Percentiles rank a stretch among this genome's conserved stretches.
Evolutionary conservation across 1,284 basidiomycete genomes (phyloP).

Genomic region (Spongispora temasekensis): DNA sequence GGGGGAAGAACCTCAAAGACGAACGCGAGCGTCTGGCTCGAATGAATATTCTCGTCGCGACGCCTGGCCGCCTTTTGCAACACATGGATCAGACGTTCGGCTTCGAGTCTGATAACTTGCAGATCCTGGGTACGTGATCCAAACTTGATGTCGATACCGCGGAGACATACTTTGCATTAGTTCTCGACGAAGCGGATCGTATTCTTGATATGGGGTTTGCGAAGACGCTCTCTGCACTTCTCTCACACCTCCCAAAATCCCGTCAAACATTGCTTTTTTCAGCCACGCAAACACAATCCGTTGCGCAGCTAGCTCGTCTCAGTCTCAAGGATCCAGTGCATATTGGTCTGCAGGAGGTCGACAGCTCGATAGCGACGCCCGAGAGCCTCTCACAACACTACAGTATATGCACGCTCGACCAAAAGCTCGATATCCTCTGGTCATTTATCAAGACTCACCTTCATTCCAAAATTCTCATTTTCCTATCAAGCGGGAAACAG

Average conservation of each 20-base stretch:
- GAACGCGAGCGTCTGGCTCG: conserved; percentile 85
- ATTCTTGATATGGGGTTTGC: conserved; percentile 97
- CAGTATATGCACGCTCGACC: conserved; percentile 79
- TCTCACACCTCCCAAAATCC: conserved; percentile 82
- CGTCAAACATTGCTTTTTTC: conserved; percentile 97
- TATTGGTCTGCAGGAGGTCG: conserved; percentile 64
- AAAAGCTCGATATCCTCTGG: conserved; percentile 92
- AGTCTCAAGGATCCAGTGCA: conserved; percentile 84
- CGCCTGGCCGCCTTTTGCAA: conserved; percentile 92
- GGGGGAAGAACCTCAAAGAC: conserved; percentile 94
- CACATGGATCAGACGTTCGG: conserved; percentile 99
- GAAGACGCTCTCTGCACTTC: conserved; percentile 85
- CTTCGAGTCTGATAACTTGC: conserved; percentile 89
- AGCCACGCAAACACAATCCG: conserved; percentile 93
- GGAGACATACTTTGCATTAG: conserved; percentile 40
- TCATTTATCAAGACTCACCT: conserved; percentile 95
- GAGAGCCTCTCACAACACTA: conserved; percentile 90
- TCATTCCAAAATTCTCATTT: conserved; percentile 91
- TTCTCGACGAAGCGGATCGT: conserved; percentile 96
- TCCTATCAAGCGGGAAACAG: conserved; percentile 95
- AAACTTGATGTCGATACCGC: not conserved
- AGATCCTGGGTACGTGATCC: conserved; percentile 75
- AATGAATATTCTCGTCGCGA: conserved; percentile 98
- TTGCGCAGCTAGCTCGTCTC: conserved; percentile 87
- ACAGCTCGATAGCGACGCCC: conserved; percentile 50